Evolutionary conservation across 139 green algal species (phyloP), one percentile per base, ranked within the genome.

Genomic region (Mesotaenium endlicherianum): DNA sequence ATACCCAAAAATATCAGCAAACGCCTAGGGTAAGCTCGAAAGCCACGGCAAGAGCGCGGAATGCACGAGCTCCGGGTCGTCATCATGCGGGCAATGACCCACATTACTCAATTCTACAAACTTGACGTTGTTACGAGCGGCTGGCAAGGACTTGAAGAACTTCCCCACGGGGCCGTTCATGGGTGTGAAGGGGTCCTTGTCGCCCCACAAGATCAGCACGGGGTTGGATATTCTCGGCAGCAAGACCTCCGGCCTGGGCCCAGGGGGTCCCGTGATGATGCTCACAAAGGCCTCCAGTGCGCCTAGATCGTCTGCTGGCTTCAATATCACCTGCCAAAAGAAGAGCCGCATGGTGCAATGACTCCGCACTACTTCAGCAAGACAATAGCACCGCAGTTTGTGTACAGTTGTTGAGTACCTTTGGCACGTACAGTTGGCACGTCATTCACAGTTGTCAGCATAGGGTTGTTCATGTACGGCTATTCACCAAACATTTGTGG

Each of bases 181-280:
- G 0, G 95, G 95, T 0, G 94, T 98, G 69, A 98, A 93, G 17
- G 82, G 81, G 90, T 98, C 95, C 4, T 81, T 69, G 40, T 93
- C 88, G 0, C 95, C 95, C 95, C 95, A 98, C 41, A 97, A 64
- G 4, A 98, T 75, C 47, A 98, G 90, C 49, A 98, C 70, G 0
- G 94, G 93, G 36, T 80, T 26, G 20, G n/a, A 76, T 72, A 93
- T 41, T 3, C 85, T 69, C 0, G 85, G 77, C 36, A 97, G 67
- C 38, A 97, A 81, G 14, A 85, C 72, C 77, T 95, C 91, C 1
- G 95, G 95, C n/a, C 91, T 88, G 20, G 95, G 95, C 0, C 95
- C 95, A 5, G 93, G 92, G 0, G 91, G 93, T 5, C 94, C 93
- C 87, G 95, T 97, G 20, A 98, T 91, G 45, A 98, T 92, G 8